Evolutionary conservation across 225 moss, liverwort and hornwort species (phyloP), one percentile per base, ranked within the genome.

Genomic region (Neckera pumila): DNA sequence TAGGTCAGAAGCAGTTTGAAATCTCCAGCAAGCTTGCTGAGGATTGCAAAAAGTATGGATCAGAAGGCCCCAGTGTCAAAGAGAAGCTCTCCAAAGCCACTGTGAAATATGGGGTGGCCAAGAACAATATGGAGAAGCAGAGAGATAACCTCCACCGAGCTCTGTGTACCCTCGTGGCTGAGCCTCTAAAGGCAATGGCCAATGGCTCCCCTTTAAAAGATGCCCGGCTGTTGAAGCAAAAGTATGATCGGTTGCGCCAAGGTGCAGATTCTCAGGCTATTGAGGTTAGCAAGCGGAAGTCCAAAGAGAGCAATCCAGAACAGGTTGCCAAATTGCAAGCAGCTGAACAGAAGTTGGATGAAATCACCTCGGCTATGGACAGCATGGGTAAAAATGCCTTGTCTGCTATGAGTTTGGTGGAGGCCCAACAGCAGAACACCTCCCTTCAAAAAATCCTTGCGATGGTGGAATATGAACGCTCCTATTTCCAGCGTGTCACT

Each of bases 381-480:
- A 84, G 86, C 23, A 84, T 96, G 71, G 96, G 96, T 59, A 96
- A 94, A 85, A 96, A 90, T 76, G 97, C 97, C 34, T 90, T 95
- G 16, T 92, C 96, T 72, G 95, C 96, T 31, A 95, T 98, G 96
- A 93, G 89, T 73, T 92, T 96, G 69, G 96, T 98, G 47, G 96
- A 98, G 86, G 92, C 93, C 47, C 97, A 96, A 59, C 96, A 96
- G 79, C 96, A 98, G 76, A 94, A 93, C n/a, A 89, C 92, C 53
- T 95, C 93, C 33, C 91, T 96, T 31, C 96, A 96, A 81, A 95
- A 94, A 34, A 91, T 96, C 53, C 93, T 96, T 28, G 94, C 96
- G 42, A 96, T 98, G 97, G 95, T 97, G 26, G 96, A 96, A 84
- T 93, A 95, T 30, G 95, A 96, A 80, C 90, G 94, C 58, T 90